Base-by-base conservation (phyloP, 2,329 filamentous ascomycete genomes). In the Monilinia vaccinii-corymbosi region DNA sequence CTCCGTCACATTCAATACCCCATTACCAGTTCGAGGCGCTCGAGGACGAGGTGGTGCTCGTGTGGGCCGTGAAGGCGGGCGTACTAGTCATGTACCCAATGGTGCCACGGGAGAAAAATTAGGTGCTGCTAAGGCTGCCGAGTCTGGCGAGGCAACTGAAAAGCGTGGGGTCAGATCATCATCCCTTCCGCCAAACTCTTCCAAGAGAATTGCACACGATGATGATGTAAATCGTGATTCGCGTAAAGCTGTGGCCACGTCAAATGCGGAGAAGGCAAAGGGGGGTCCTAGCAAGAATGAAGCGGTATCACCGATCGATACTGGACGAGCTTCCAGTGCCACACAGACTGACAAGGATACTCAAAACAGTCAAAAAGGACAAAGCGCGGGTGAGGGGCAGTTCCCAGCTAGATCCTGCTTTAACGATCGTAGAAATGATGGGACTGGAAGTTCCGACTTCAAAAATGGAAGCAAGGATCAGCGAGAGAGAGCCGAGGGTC, bases 1-100 rank as follows among this genome's bases (percentile, higher is more conserved):
- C 10, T 87, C 84, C 16, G 91, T 94, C 52, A 86, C 86, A 61
- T 97, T 96, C 74, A 88, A 90, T 72, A 97, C 94, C 0, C 90
- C 88, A 32, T 73, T 96, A 45, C 84, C 86, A n/a, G 75, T 79
- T 59, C 80, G 84, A 70, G 80, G 80, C 67, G 79, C 82, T 61
- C 75, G 81, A 65, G 78, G 80, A 61, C 67, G 71, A 62, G 73
- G 76, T 62, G 68, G 67, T 58, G 66, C 64, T 63, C 75, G 79
- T 62, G 72, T 76, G 66, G 72, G 73, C 49, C 70, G 73, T 58
- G 75, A 75, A 40, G 69, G 68, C 56, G 76, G 73, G 55, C 74
- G 75, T 60, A 68, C 70, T 45, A 71, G 61, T 42, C 68, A 72
- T 60, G 48, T 57, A 21, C 48, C 65, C 9, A 68, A 63, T 61